Evolutionary conservation across 176 grass and related monocot genomes (phyloP).

Genomic region (Carex cristatella): DNA sequence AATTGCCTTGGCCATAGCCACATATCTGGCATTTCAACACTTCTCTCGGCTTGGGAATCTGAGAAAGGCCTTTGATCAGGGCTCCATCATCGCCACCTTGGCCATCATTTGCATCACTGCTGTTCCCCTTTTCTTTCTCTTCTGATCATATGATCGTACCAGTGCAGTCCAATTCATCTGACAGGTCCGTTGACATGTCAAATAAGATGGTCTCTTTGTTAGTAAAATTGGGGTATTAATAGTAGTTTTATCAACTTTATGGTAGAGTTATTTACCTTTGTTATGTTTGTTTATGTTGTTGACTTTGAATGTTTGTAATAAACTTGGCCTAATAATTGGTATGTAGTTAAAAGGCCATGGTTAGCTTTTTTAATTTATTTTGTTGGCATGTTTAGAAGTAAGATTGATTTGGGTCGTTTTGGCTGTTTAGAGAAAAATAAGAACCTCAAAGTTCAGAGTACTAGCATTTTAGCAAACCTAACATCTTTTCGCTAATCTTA

Average conservation of each 20-base stretch:
- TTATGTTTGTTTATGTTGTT: conserved; percentile 5
- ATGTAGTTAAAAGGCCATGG: neutral
- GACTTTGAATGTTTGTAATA: neutral
- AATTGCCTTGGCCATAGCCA: conserved; percentile 64
- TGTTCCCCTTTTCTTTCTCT: conserved; percentile 45
- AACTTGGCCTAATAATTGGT: neutral
- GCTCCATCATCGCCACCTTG: conserved; percentile 64
- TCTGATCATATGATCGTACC: conserved; percentile 34
- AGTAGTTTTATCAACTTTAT: neutral
- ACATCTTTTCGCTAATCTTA: too few relatives aligned
- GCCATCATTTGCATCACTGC: conserved; percentile 46
- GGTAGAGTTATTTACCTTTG: neutral
- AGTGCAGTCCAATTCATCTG: neutral
- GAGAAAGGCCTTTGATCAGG: conserved; percentile 63
- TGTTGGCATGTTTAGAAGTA: neutral
- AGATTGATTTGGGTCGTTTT: neutral
- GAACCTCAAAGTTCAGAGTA: too few relatives aligned
- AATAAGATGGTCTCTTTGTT: neutral
- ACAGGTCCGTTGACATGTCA: neutral
- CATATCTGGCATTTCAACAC: conserved; percentile 76
- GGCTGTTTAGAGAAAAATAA: too few relatives aligned
- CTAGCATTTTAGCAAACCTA: neutral
- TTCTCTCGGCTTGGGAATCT: conserved; percentile 58
- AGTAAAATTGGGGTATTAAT: conserved; percentile 1
- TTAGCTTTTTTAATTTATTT: neutral